phyloP scores from a whole-genome alignment of 2,329 filamentous ascomycete genomes.

The Trichophyton verrucosum region DNA sequence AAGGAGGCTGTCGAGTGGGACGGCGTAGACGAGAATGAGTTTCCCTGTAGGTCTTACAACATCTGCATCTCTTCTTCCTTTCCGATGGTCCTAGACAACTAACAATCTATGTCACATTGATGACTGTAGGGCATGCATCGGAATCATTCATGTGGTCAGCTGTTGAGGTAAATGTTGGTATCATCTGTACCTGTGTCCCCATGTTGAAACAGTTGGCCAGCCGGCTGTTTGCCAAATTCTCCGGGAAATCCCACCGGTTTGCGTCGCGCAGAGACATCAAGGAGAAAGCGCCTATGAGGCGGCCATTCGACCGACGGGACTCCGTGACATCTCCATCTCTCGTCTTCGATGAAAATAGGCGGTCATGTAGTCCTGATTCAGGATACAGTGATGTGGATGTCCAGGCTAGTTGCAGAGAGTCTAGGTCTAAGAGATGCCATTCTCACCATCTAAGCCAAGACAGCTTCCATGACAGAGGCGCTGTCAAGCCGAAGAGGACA shows the following conservation, averaged over 20 bases:
- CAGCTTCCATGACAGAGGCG: conserved; percentile 24
- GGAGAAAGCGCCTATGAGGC: conserved; percentile 11
- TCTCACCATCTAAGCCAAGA: conserved; percentile 21
- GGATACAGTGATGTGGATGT: background rate
- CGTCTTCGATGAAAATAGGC: background rate
- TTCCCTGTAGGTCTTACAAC: conserved; percentile 35
- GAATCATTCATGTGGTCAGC: conserved; percentile 87
- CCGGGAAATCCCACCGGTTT: conserved; percentile 36
- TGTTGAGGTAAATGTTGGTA: conserved; percentile 80
- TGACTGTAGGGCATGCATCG: conserved; percentile 57
- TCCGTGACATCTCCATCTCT: background rate
- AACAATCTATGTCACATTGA: background rate
- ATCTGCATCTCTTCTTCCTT: conserved; percentile 20
- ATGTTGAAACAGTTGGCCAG: conserved; percentile 77
- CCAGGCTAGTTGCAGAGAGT: background rate
- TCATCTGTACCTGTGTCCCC: conserved; percentile 85
- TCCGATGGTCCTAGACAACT: background rate
- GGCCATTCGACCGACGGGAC: background rate
- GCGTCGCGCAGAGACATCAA: conserved; percentile 8
- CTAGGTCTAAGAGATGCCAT: background rate
- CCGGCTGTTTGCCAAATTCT: conserved; percentile 44
- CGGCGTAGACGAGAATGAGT: conserved; percentile 31
- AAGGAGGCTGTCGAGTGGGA: conserved; percentile 19
- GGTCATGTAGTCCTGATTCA: background rate
- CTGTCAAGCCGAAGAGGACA: conserved; percentile 36